Conservation (phyloP, 331 rosid species). For the Acacia pycnantha region DNA sequence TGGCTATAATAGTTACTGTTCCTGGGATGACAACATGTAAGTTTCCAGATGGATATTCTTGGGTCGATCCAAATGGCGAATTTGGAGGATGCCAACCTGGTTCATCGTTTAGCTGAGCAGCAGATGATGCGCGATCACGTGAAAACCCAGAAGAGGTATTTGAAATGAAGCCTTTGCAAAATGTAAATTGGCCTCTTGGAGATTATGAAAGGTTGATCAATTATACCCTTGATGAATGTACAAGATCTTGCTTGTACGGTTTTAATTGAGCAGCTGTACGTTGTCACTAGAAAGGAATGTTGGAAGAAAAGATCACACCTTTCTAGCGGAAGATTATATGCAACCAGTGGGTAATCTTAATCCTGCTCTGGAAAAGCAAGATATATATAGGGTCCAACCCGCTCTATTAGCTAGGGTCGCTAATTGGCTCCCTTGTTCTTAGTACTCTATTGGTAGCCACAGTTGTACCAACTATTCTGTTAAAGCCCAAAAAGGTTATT, state of each 20-base stretch:
- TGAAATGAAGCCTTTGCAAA: background rate
- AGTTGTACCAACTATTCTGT: background rate
- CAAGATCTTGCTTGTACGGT: background rate
- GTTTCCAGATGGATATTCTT: constrained; percentile 42
- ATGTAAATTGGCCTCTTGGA: constrained; percentile 30
- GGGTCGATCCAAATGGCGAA: constrained; percentile 29
- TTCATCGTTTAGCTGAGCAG: constrained; percentile 35
- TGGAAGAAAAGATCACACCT: background rate
- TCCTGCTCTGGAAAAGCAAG: background rate
- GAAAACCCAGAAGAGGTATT: constrained; percentile 16
- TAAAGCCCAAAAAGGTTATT: constrained; percentile 28
- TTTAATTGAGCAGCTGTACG: constrained; percentile 39
- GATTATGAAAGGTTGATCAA: constrained; percentile 29
- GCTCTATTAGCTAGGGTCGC: too few species aligned
- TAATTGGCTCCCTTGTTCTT: constrained; percentile 27
- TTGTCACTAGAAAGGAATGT: background rate
- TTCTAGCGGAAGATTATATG: background rate
- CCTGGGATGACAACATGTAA: constrained; percentile 20
- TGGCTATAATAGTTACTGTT: constrained; percentile 46
- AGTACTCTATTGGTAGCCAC: constrained; percentile 22
- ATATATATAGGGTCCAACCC: background rate
- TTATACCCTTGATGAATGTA: constrained; percentile 16
- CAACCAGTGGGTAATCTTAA: background rate
- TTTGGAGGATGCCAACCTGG: constrained; percentile 40
- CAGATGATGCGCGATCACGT: constrained; percentile 18